phyloP scores from a whole-genome alignment of 495 filamentous ascomycete species.

The Neurospora pannonica region DNA sequence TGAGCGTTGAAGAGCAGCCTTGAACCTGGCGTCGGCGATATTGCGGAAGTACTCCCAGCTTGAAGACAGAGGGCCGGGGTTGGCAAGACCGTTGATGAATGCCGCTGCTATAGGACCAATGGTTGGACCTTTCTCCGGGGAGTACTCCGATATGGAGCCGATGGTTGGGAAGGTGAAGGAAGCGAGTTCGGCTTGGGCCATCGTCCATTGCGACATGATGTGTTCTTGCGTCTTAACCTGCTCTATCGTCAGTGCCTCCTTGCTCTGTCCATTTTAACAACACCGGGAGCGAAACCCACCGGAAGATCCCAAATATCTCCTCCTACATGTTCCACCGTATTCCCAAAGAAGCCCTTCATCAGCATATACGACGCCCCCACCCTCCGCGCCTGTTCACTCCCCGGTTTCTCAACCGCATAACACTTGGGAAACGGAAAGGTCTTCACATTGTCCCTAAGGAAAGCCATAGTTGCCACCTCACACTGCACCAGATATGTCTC shows the following conservation, averaged over 20 bases:
- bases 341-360: slow-evolving; percentile 23
- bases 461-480: slow-evolving; percentile 19
- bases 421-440: slow-evolving; percentile 7
- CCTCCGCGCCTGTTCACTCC: slow-evolving; percentile 8
- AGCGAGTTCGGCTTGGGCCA: slow-evolving; percentile 9
- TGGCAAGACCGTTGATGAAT: slow-evolving; percentile 1
- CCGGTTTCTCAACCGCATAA: slow-evolving; percentile 16
- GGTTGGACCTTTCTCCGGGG: not conserved
- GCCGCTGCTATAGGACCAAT: slow-evolving; percentile 5
- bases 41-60: slow-evolving; percentile 7
- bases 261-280: not conserved
- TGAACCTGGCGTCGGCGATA: not conserved
- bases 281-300: slow-evolving; percentile 4
- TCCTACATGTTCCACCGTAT: slow-evolving; percentile 15
- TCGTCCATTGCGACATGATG: slow-evolving; percentile 21
- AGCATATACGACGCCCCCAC: slow-evolving; percentile 24
- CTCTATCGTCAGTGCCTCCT: not conserved
- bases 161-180: slow-evolving; percentile 6
- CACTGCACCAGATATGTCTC: slow-evolving; percentile 17
- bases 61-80: slow-evolving; percentile 3
- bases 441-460: slow-evolving; percentile 8
- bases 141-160: slow-evolving; percentile 8
- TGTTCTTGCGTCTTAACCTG: slow-evolving; percentile 16
- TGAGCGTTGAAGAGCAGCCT: not conserved
- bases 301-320: slow-evolving; percentile 14